A percentile compares a stretch with the other conserved stretches of the same genome.
Conservation (phyloP, 768 basidiomycete genomes). For the Pleurotus salmoneostramineus region DNA sequence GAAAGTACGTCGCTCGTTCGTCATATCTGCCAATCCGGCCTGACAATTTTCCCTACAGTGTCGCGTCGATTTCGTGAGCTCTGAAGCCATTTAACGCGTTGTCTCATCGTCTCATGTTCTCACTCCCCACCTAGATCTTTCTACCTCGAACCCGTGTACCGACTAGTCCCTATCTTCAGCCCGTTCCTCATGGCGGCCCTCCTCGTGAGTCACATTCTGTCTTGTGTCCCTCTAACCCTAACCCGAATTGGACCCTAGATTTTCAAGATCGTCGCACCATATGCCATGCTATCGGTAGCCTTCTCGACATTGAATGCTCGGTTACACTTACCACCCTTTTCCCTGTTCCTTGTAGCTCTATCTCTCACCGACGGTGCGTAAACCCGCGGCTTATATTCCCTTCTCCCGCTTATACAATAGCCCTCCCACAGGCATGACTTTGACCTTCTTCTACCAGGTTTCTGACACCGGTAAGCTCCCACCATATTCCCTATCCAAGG, state of each 20-base stretch:
- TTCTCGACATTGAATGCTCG: slow-evolving; percentile 68
- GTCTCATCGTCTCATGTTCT: not conserved
- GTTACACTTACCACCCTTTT: slow-evolving; percentile 72
- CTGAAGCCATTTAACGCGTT: not conserved
- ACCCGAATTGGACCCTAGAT: slow-evolving; percentile 34
- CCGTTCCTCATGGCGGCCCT: slow-evolving; percentile 81
- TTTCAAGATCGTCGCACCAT: slow-evolving; percentile 82
- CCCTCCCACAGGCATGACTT: slow-evolving; percentile 62
- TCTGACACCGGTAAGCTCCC: slow-evolving; percentile 60
- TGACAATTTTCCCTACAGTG: slow-evolving; percentile 31
- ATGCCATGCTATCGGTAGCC: slow-evolving; percentile 66
- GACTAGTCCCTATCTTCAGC: slow-evolving; percentile 80
- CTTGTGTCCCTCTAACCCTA: not conserved
- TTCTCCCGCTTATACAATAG: not conserved
- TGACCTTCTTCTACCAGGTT: slow-evolving; percentile 81
- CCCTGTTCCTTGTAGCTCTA: slow-evolving; percentile 73
- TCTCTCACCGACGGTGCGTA: slow-evolving; percentile 63
- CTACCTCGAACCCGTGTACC: slow-evolving; percentile 85
- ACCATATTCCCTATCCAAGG: not conserved
- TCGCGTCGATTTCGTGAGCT: slow-evolving; percentile 79
- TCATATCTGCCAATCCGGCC: not conserved
- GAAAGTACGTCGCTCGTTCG: slow-evolving; percentile 52
- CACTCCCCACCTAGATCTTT: slow-evolving; percentile 49
- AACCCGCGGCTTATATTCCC: slow-evolving; percentile 9
- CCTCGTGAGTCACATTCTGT: slow-evolving; percentile 38